Evolutionary conservation across 148 eudicot genomes (phyloP), one percentile per base, ranked within the genome.

Genomic region (Cornus florida): DNA sequence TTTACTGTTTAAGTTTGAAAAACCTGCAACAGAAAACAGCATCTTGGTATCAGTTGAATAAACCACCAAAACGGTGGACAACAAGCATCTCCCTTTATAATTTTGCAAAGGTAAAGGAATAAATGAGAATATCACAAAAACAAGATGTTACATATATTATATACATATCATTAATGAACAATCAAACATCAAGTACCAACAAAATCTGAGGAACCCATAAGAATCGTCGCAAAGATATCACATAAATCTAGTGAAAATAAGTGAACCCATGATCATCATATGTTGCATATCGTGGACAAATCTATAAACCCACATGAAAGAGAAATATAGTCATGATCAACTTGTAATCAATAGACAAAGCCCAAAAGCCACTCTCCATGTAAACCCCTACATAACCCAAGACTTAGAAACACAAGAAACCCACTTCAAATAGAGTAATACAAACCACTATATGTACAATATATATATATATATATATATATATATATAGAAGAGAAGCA

Each of bases 11-110:
- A 84, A 80, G 82, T 50, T 83, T 70, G 74, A 79, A 85, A 78
- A 60, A 85, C 86, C 93, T 86, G 86, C 90, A 88, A 84, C 83
- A 24, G 87, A 85, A 87, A 88, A 94, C 98, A 89, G 90, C 89
- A 87, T 89, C 94, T 92, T 77, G 88, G 83, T 81, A 90, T 91
- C 87, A 92, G 97, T 76, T 86, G 79, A 84, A 86, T 71, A 75
- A 87, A 86, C 86, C 87, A 85, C 91, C 85, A 82, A 91, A 81
- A 80, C 86, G 80, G 89, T 79, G 84, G 94, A 94, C 98, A 92
- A 80, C 60, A 80, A 92, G 94, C 97, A 94, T 94, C 98, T 92
- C 82, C 67, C 82, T 33, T 14, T 56, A 72, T 56, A 69, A 28
- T 57, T 77, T 67, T 72, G 68, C 71, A 19, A 38, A 60, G 78